These are phyloP conservation scores for Aspergillus quadrilineatus DNA, from an alignment of 2,329 filamentous ascomycete genomes.

Conservation along the genomic window DNA sequence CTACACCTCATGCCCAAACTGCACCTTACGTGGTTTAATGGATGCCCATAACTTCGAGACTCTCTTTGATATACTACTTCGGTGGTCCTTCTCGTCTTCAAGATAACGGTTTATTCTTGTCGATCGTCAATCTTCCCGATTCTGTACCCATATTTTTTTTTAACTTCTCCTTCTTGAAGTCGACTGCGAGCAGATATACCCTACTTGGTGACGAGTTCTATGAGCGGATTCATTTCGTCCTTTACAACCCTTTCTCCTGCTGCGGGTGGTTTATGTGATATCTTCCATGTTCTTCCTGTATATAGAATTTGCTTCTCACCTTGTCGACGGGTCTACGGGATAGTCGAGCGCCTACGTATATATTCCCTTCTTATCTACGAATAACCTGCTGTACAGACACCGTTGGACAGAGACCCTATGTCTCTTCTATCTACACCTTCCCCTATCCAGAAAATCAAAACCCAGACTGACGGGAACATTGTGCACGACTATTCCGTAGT, in stretches of 20 bases:
- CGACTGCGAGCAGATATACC: conserved; percentile 2
- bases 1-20: neutral
- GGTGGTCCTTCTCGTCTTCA: neutral
- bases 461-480: neutral
- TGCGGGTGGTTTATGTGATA: neutral
- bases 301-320: neutral
- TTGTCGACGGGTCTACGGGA: neutral
- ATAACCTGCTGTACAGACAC: neutral
- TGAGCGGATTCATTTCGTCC: conserved; percentile 1
- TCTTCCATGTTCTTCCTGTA: neutral
- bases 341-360: neutral
- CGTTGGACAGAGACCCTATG: neutral
- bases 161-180: neutral
- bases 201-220: conserved; percentile 4
- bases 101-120: neutral
- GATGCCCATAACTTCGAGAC: conserved; percentile 1
- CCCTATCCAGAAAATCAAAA: neutral
- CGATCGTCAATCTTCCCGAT: neutral
- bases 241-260: neutral
- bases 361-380: neutral
- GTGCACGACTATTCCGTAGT: neutral
- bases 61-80: neutral
- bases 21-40: conserved; percentile 5
- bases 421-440: neutral
- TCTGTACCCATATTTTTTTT: neutral